Conservation (phyloP, 805 yeast genomes). For the Myxozyma melibiosi region DNA sequence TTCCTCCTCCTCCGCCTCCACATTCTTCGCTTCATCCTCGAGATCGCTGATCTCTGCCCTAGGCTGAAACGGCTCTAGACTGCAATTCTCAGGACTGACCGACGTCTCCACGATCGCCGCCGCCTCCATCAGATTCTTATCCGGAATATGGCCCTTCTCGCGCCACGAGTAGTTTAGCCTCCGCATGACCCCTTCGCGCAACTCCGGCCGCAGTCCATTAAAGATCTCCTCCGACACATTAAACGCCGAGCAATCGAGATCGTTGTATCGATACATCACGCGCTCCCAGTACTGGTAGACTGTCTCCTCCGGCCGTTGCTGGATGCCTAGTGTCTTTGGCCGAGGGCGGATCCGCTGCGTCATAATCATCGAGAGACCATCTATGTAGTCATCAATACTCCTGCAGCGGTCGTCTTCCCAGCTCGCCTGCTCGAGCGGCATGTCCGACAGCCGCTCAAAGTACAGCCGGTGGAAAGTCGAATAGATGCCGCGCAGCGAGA, state of each 20-base stretch:
- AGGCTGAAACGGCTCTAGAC: neutral
- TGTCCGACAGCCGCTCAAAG: no score
- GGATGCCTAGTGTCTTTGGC: neutral
- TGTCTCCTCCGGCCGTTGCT: neutral
- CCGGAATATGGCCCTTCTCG: neutral
- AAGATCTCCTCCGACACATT: neutral
- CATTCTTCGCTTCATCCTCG: neutral
- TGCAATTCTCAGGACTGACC: slow-evolving; percentile 3
- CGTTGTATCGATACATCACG: neutral
- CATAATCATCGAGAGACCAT: neutral
- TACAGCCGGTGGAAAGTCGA: neutral
- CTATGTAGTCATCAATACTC: neutral
- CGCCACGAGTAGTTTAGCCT: neutral
- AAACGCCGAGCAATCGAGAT: neutral
- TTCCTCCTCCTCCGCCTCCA: neutral
- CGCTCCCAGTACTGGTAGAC: slow-evolving; percentile 8
- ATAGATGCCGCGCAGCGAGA: neutral
- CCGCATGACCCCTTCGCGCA: slow-evolving; percentile 7
- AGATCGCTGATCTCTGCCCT: slow-evolving; percentile 1
- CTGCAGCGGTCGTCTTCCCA: neutral
- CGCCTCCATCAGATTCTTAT: neutral
- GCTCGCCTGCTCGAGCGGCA: no score
- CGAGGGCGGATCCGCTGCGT: neutral
- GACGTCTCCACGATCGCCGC: slow-evolving; percentile 11
- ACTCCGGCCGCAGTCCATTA: slow-evolving; percentile 5